Conservation (phyloP, 1,284 basidiomycete species). For the Ceratorhiza oryzae-sativae region DNA sequence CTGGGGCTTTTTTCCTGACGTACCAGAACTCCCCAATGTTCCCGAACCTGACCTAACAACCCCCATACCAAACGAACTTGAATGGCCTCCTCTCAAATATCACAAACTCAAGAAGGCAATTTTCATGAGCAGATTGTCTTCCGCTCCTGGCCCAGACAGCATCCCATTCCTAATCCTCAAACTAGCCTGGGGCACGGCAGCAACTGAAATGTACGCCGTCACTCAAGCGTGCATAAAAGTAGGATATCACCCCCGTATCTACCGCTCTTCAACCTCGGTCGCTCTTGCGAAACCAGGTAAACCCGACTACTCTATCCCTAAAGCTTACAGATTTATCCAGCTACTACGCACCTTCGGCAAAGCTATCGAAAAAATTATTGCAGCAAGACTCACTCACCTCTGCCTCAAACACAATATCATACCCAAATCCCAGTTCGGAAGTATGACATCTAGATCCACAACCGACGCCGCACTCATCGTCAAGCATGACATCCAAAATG, state of each 20-base stretch:
- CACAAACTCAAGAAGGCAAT: neutral
- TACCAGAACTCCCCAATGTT: neutral
- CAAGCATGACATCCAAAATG: conserved; percentile 47
- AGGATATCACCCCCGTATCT: conserved; percentile 31
- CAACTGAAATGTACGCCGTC: neutral
- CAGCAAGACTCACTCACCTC: conserved; percentile 46
- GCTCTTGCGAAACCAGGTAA: conserved; percentile 55
- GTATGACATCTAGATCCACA: conserved; percentile 50
- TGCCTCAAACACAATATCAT: conserved; percentile 46
- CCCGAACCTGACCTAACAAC: neutral
- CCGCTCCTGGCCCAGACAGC: conserved; percentile 31
- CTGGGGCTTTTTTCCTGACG: neutral
- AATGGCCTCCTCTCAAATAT: neutral
- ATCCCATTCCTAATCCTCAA: neutral
- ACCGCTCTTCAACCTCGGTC: conserved; percentile 47
- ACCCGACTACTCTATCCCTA: conserved; percentile 50
- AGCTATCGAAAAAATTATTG: conserved; percentile 47
- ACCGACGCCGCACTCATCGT: conserved; percentile 53
- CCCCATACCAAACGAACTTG: neutral
- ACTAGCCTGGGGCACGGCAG: conserved; percentile 6
- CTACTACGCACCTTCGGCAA: conserved; percentile 54
- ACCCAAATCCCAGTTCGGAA: conserved; percentile 51
- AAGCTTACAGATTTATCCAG: conserved; percentile 54
- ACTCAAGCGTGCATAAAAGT: neutral
- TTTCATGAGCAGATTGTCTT: neutral